A percentile compares a stretch with the other conserved stretches of the same genome.
phyloP scores from a whole-genome alignment of 2,329 filamentous ascomycete genomes.

The Claviceps paspali region DNA sequence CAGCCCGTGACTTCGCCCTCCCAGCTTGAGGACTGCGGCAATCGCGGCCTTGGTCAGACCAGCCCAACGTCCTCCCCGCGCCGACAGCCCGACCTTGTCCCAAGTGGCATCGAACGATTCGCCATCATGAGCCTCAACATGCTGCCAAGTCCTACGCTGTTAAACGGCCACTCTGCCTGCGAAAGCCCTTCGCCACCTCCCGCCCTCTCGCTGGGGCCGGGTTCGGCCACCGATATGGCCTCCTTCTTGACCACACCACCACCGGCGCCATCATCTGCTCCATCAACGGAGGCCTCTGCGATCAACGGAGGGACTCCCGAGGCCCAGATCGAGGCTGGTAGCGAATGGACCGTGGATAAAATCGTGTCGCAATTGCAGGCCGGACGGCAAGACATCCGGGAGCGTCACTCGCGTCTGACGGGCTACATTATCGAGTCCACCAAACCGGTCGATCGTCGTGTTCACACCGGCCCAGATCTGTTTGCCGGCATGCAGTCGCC shows the following conservation, averaged over 20 bases:
- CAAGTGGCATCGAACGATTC: slow-evolving; percentile 1
- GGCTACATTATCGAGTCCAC: slow-evolving; percentile 30
- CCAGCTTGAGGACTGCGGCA: slow-evolving; percentile 4
- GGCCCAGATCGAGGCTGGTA: slow-evolving; percentile 10
- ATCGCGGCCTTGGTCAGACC: slow-evolving; percentile 9
- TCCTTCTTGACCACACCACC: slow-evolving; percentile 11
- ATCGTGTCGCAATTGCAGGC: slow-evolving; percentile 25
- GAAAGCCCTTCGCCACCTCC: not conserved
- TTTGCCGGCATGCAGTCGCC: slow-evolving; percentile 29
- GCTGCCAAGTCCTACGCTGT: not conserved
- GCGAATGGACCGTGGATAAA: slow-evolving; percentile 27
- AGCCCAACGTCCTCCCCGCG: slow-evolving; percentile 17
- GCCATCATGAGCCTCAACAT: not conserved
- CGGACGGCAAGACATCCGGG: slow-evolving; percentile 28
- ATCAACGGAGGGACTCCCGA: slow-evolving; percentile 8
- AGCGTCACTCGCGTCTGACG: slow-evolving; percentile 29
- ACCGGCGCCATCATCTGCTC: slow-evolving; percentile 1
- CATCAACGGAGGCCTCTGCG: slow-evolving; percentile 3
- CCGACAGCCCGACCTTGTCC: slow-evolving; percentile 5
- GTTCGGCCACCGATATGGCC: not conserved
- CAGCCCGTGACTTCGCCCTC: not conserved
- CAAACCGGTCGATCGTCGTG: slow-evolving; percentile 22
- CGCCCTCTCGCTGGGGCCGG: not conserved
- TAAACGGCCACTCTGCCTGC: not conserved
- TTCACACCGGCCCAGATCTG: slow-evolving; percentile 28